Conservation (phyloP, 106 monocot species). For the Posidonia australis region DNA sequence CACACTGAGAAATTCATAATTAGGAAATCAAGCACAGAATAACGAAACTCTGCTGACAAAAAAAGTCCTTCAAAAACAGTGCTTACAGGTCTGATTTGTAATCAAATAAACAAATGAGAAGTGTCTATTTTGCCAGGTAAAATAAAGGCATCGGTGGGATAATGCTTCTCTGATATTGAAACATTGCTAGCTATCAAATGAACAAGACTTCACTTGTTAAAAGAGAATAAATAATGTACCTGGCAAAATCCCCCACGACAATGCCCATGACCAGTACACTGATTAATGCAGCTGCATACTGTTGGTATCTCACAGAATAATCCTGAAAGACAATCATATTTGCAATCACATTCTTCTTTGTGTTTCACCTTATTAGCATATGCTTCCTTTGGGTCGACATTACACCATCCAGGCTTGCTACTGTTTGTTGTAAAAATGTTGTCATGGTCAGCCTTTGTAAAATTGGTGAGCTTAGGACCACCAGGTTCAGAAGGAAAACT, state of each 20-base stretch:
- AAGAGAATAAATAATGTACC: conserved; percentile 25
- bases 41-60: background rate
- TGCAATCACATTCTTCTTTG: conserved; percentile 78
- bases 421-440: conserved; percentile 65
- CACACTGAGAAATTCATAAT: conserved; percentile 42
- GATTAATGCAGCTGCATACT: conserved; percentile 75
- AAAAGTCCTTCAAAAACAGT: background rate
- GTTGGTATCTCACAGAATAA: conserved; percentile 71
- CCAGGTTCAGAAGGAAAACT: conserved; percentile 9
- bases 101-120: background rate
- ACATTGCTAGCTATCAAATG: conserved; percentile 1
- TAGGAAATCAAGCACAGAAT: background rate
- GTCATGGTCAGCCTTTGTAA: conserved; percentile 55
- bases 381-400: conserved; percentile 55
- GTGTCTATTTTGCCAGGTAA: background rate
- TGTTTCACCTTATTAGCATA: conserved; percentile 58
- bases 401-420: conserved; percentile 83
- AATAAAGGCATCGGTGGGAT: too few species aligned
- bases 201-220: background rate
- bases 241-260: conserved; percentile 92
- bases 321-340: conserved; percentile 73
- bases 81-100: too few species aligned
- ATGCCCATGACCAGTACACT: conserved; percentile 80
- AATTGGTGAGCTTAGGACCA: conserved; percentile 13
- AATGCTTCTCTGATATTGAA: too few species aligned